Conservation (phyloP, 345 rosid species). For the Pugionium cornutum region DNA sequence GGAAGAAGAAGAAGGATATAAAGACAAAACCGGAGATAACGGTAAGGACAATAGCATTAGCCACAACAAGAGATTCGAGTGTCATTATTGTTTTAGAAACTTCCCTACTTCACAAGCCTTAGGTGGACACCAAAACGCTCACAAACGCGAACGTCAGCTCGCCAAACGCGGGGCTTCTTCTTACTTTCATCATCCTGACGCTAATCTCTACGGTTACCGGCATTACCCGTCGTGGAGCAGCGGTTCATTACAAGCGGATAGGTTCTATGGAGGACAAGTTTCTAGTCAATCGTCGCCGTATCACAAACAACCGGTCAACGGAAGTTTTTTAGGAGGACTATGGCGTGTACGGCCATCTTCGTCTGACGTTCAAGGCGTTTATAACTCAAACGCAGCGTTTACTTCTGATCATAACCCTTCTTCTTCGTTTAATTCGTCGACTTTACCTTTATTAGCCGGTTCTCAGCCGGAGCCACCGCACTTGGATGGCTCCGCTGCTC, state of each 20-base stretch:
- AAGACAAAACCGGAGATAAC: conserved; percentile 13
- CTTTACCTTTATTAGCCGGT: conserved; percentile 22
- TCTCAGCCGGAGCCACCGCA: conserved; percentile 24
- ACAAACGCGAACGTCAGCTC: conserved; percentile 54
- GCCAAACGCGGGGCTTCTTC: conserved; percentile 45
- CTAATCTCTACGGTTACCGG: conserved; percentile 28
- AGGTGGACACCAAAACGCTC: conserved; percentile 66
- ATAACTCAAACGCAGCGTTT: conserved; percentile 28
- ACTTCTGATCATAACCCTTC: not conserved
- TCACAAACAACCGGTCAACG: conserved; percentile 26
- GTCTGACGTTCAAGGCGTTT: conserved; percentile 21
- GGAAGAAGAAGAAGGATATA: conserved; percentile 17
- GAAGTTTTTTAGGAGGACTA: conserved; percentile 27
- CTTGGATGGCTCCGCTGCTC: conserved; percentile 21
- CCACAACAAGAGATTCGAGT: conserved; percentile 45
- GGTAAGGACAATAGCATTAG: conserved; percentile 21
- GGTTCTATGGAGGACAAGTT: conserved; percentile 21
- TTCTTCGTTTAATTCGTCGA: conserved; percentile 18
- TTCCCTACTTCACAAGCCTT: conserved; percentile 57
- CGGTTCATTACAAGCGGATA: conserved; percentile 9
- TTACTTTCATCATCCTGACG: conserved; percentile 36
- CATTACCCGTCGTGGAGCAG: conserved; percentile 34
- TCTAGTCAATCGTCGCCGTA: conserved; percentile 4
- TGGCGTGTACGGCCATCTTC: conserved; percentile 30
- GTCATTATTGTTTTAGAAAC: conserved; percentile 48